These are phyloP conservation scores for Ceratocystis albifundus DNA, from an alignment of 2,329 filamentous ascomycete species.

Conservation along the genomic window DNA sequence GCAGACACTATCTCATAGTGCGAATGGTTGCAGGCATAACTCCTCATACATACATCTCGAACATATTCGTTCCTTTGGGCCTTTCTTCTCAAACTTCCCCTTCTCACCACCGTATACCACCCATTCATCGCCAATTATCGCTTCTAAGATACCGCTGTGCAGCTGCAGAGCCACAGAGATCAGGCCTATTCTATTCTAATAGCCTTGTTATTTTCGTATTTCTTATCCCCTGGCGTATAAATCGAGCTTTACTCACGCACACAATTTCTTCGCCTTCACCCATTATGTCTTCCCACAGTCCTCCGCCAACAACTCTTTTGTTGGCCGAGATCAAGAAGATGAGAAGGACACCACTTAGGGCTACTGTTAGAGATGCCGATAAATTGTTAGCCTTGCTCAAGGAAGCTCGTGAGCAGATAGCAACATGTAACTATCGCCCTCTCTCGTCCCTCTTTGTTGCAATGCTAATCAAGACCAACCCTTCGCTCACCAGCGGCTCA, in stretches of 20 bases:
- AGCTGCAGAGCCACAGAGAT: neutral
- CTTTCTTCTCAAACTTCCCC: neutral
- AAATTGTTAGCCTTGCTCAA: constrained; percentile 67
- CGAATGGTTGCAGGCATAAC: neutral
- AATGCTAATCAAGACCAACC: neutral
- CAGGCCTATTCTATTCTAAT: neutral
- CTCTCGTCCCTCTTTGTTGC: constrained; percentile 21
- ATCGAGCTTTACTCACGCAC: neutral
- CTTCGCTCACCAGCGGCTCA: constrained; percentile 42
- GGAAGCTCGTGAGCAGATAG: constrained; percentile 61
- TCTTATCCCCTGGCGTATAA: too few relatives aligned
- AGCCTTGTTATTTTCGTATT: too few relatives aligned
- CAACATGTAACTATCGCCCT: constrained; percentile 44
- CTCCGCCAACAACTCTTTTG: constrained; percentile 43
- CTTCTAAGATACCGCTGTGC: neutral
- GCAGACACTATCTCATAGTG: neutral
- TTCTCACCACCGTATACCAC: neutral
- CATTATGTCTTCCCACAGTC: constrained; percentile 22
- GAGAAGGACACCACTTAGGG: constrained; percentile 53
- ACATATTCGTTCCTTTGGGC: neutral
- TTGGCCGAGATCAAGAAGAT: constrained; percentile 65
- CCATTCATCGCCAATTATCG: neutral
- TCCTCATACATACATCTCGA: neutral
- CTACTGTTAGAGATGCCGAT: constrained; percentile 69
- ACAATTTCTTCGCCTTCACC: neutral